Conservation (phyloP, 768 basidiomycete genomes). For the Boletus subparvulus region DNA sequence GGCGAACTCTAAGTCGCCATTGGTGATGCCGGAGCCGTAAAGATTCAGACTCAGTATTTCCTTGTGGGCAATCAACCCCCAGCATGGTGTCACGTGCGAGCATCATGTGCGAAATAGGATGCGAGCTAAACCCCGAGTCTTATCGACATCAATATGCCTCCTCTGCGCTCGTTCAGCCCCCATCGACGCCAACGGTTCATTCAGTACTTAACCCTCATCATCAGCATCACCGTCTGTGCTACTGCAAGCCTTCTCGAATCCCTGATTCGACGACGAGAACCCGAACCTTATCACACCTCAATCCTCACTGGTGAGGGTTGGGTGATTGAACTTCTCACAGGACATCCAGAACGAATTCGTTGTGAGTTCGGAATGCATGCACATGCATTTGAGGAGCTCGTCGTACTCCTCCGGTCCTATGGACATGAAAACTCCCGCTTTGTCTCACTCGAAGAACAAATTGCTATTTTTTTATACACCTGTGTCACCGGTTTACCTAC, state of each 20-base stretch:
- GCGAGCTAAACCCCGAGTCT: no score
- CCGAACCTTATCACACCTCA: background rate
- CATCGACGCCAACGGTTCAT: no score
- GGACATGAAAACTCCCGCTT: background rate
- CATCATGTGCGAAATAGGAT: no score
- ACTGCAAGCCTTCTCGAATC: background rate
- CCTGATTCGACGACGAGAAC: background rate
- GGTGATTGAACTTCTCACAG: no score
- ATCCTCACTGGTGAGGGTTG: background rate
- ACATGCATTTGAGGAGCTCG: background rate
- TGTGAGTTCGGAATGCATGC: background rate
- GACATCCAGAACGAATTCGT: background rate
- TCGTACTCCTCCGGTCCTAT: background rate
- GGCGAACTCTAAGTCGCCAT: no score
- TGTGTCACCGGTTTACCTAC: background rate
- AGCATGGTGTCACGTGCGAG: no score
- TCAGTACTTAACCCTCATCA: no score
- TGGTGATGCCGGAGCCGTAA: no score
- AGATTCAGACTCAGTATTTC: no score
- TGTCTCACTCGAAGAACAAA: background rate
- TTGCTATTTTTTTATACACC: background rate
- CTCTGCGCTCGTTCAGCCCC: no score
- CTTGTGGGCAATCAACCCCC: no score
- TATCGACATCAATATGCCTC: no score
- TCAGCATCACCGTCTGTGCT: background rate